These are phyloP conservation scores for Ophiostoma triangulosporum DNA, from an alignment of 2,329 filamentous ascomycete genomes.

Conservation along the genomic window DNA sequence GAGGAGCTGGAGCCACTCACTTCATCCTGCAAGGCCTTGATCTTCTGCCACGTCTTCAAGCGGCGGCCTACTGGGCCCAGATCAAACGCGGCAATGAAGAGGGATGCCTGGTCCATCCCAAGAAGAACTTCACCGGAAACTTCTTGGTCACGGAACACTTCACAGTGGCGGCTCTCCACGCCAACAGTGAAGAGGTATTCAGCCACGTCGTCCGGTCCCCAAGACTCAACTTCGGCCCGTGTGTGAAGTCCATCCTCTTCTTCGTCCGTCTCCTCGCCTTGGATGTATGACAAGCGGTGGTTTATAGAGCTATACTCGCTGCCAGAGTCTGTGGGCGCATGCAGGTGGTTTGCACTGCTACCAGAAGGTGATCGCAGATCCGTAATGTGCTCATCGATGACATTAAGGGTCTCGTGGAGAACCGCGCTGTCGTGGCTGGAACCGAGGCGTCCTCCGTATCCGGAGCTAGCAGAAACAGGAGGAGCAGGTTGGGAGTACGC, in stretches of 20 bases:
- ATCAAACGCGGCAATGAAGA: constrained; percentile 93
- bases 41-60: constrained; percentile 92
- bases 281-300: constrained; percentile 76
- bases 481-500: constrained; percentile 13
- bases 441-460: constrained; percentile 22
- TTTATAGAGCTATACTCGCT: constrained; percentile 79
- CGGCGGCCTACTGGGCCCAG: constrained; percentile 80
- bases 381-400: constrained; percentile 94
- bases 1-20: constrained; percentile 41
- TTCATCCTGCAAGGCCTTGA: constrained; percentile 82
- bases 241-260: constrained; percentile 65
- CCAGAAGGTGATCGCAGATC: constrained; percentile 50
- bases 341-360: constrained; percentile 36
- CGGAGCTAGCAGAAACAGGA: constrained; percentile 18
- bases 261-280: constrained; percentile 89
- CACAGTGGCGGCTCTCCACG: constrained; percentile 80
- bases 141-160: constrained; percentile 90
- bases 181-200: constrained; percentile 77
- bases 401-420: constrained; percentile 86
- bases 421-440: constrained; percentile 55
- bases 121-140: constrained; percentile 87
- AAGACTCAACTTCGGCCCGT: constrained; percentile 59
- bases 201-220: constrained; percentile 72
- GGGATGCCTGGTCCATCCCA: constrained; percentile 86
- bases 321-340: constrained; percentile 57